Percentiles rank a stretch among this genome's conserved stretches.
Evolutionary conservation across 2,329 filamentous ascomycete genomes (phyloP).

Genomic region (Penicillium expansum): DNA sequence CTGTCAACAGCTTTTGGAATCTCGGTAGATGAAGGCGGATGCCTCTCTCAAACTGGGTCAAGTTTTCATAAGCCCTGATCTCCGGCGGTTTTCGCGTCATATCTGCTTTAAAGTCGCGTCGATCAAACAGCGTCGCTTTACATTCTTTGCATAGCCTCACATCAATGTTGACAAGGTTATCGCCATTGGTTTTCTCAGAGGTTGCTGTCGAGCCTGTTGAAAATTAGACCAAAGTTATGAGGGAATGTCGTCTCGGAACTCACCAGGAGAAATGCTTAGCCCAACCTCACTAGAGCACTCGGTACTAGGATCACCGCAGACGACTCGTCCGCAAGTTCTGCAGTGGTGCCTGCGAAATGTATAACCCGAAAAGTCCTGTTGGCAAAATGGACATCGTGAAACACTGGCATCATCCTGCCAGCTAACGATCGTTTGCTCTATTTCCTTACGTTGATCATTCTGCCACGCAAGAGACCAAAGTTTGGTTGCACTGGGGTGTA

Average conservation of each 20-base stretch:
- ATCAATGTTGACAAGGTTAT: constrained; percentile 67
- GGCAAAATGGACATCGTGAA: constrained; percentile 82
- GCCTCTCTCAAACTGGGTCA: constrained; percentile 82
- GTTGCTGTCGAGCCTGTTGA: constrained; percentile 35
- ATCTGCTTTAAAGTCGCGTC: constrained; percentile 74
- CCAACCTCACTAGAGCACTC: constrained; percentile 81
- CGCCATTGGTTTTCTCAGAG: constrained; percentile 43
- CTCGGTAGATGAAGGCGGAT: constrained; percentile 77
- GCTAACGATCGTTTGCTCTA: constrained; percentile 89
- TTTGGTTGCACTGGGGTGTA: constrained; percentile 49
- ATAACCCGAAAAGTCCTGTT: constrained; percentile 92
- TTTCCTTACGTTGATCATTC: constrained; percentile 70
- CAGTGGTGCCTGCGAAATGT: constrained; percentile 93
- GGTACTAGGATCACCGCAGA: constrained; percentile 84
- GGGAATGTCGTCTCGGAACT: constrained; percentile 30
- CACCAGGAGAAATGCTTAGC: constrained; percentile 69
- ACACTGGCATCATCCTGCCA: constrained; percentile 93
- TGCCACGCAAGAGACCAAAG: constrained; percentile 59
- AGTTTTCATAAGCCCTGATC: constrained; percentile 76
- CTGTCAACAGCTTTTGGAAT: constrained; percentile 73
- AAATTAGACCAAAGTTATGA: constrained; percentile 20
- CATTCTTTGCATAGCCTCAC: constrained; percentile 92
- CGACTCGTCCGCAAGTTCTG: constrained; percentile 85
- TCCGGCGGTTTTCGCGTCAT: constrained; percentile 67
- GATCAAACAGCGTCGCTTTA: constrained; percentile 66